Evolutionary conservation across 768 basidiomycete species (phyloP).

Genomic region (Hericium coralloides): DNA sequence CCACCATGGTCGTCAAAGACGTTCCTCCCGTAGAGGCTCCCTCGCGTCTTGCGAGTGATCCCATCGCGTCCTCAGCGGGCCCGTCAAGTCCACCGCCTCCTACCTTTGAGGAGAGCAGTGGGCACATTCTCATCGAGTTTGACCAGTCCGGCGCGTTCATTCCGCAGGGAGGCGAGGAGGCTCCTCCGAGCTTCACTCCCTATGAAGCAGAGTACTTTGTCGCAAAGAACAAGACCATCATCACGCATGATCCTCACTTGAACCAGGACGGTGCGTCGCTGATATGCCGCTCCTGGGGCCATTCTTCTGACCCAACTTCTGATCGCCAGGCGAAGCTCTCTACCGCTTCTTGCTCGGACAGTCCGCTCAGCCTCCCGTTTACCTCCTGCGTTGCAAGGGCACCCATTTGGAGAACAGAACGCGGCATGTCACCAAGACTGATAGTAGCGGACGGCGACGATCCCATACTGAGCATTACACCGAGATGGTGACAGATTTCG

Average conservation of each 20-base stretch:
- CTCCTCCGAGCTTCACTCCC: conserved; percentile 53
- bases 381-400: conserved; percentile 42
- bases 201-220: conserved; percentile 57
- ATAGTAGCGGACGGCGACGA: conserved; percentile 25
- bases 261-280: conserved; percentile 47
- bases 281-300: not conserved
- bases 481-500: conserved; percentile 57
- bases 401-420: conserved; percentile 46
- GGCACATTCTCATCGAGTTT: conserved; percentile 17
- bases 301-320: not conserved
- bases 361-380: conserved; percentile 34
- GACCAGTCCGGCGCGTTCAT: conserved; percentile 16
- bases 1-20: not conserved
- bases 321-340: conserved; percentile 48
- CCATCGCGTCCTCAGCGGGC: conserved; percentile 2
- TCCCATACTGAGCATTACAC: conserved; percentile 41
- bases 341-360: conserved; percentile 66
- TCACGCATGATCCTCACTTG: conserved; percentile 65
- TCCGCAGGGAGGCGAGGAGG: conserved; percentile 29
- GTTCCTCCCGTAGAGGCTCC: not conserved
- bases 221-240: conserved; percentile 36
- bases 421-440: conserved; percentile 33
- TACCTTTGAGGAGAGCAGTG: conserved; percentile 14
- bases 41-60: not conserved
- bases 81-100: conserved; percentile 2